Base-by-base conservation (phyloP, 1,284 basidiomycete genomes). In the Tilletia walkeri region DNA sequence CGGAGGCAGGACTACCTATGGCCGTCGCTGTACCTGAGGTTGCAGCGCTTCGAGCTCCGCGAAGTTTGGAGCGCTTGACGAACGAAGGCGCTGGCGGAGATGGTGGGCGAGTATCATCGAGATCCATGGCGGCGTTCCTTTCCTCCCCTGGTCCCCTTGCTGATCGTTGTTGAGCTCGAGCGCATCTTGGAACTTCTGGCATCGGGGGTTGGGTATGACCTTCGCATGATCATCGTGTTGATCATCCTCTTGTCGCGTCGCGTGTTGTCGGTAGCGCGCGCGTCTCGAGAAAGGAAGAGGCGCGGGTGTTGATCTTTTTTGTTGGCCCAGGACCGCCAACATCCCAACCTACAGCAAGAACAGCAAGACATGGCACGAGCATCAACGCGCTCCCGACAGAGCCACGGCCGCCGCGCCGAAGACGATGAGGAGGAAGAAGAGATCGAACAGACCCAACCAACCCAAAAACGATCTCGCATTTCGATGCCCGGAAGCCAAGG, bases 1-100 rank as follows among this genome's bases (percentile, higher is more conserved):
- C 41, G 41, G 41, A 45, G 41, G 41, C 6, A 45, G 41, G 41
- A 45, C 41, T 14, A 45, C 9, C 41, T 45, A 14, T 14, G 41
- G 41, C 41, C 9, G 14, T 14, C 14, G 41, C 14, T 45, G 41
- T 9, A 9, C 41, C 41, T 45, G 41, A 45, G 30, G 1, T 39
- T 38, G 36, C 59, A 2, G 38, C 34, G 38, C 34, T n/a, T 24
- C 59, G 59, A 39, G 59, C 59, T 10, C 59, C 59, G 4, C 38
- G 20, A 20, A 56, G 59, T 34, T 63, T 63, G 30, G 59, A 63
- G 59, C 59, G 59, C 59, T 63, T 63, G 34, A 63, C 59, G 18
- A 63, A 63, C 3, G 59, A 38, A 14, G 59, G 59, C 36, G 59
- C 59, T 39, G 59, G 59, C 12, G 59, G 59, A 38, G 59, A 63